These are phyloP conservation scores for Tulasnella sp. DNA, from an alignment of 768 basidiomycete species.

Conservation along the genomic window DNA sequence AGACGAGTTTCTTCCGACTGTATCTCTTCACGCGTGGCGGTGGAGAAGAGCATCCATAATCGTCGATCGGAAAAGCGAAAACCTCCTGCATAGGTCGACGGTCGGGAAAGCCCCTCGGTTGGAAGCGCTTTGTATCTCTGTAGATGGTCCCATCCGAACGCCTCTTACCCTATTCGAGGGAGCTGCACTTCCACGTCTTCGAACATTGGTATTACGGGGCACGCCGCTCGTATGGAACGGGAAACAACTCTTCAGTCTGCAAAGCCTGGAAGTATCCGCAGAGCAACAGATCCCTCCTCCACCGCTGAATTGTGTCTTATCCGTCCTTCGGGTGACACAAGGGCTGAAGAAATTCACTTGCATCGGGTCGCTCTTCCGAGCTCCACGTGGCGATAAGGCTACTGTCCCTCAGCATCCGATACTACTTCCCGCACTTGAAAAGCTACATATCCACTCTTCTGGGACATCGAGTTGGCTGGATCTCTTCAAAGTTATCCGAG, in stretches of 20 bases:
- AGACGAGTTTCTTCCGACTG: not conserved
- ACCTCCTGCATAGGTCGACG: not conserved
- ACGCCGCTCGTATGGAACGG: not conserved
- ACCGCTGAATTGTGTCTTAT: no score
- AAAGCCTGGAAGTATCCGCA: not conserved
- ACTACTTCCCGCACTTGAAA: no score
- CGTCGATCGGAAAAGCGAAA: not conserved
- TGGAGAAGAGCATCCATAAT: not conserved
- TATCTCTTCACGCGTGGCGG: not conserved
- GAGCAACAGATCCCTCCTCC: not conserved
- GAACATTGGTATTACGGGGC: fast-evolving
- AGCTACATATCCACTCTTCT: no score
- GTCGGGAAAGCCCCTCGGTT: not conserved
- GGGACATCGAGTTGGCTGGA: no score
- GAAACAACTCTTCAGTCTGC: not conserved
- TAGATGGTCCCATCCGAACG: not conserved
- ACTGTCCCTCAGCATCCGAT: no score
- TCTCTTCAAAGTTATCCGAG: no score
- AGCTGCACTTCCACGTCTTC: not conserved
- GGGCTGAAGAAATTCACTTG: no score
- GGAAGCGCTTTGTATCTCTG: not conserved
- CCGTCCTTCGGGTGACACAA: not conserved
- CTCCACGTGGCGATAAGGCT: no score
- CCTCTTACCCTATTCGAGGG: not conserved
- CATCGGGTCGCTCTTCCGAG: no score